Conservation (phyloP, 108 stramenopile species). For the Cylindrotheca closterium region DNA sequence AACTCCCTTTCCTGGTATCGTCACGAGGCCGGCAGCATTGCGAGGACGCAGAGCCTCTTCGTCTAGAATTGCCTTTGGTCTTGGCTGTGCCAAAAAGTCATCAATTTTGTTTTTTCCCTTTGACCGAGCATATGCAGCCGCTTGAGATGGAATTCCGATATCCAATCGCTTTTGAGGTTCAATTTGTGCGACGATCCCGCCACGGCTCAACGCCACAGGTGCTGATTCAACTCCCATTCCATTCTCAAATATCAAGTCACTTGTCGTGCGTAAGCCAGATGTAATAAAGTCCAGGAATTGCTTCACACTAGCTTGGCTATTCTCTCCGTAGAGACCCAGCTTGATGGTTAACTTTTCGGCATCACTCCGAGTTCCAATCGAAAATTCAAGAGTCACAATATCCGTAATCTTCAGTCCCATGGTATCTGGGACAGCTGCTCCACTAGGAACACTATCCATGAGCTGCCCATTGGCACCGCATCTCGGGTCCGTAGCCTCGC, state of each 20-base stretch:
- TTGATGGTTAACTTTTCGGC: constrained; percentile 41
- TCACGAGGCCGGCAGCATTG: constrained; percentile 60
- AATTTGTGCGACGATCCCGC: constrained; percentile 53
- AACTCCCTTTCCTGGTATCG: constrained; percentile 70
- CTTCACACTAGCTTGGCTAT: constrained; percentile 31
- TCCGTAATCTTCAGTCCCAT: constrained; percentile 44
- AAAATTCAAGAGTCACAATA: constrained; percentile 48
- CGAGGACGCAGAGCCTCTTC: constrained; percentile 47
- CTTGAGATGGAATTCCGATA: constrained; percentile 73
- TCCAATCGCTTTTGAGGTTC: constrained; percentile 56
- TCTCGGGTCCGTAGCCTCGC: constrained; percentile 72
- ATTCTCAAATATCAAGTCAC: constrained; percentile 55
- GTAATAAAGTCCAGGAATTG: constrained; percentile 62
- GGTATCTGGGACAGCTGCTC: constrained; percentile 42
- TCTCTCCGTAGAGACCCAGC: constrained; percentile 74
- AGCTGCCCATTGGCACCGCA: constrained; percentile 73
- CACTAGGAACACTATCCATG: constrained; percentile 35
- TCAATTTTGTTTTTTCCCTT: constrained; percentile 36
- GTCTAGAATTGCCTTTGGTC: constrained; percentile 45
- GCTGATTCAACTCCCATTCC: constrained; percentile 41
- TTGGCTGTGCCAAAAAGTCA: constrained; percentile 59
- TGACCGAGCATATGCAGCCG: constrained; percentile 57
- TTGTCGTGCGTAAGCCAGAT: constrained; percentile 51
- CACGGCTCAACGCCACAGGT: constrained; percentile 44
- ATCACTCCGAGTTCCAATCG: constrained; percentile 44